Evolutionary conservation across 495 filamentous ascomycete species (phyloP).

Genomic region (Hyaloscypha finlandica): DNA sequence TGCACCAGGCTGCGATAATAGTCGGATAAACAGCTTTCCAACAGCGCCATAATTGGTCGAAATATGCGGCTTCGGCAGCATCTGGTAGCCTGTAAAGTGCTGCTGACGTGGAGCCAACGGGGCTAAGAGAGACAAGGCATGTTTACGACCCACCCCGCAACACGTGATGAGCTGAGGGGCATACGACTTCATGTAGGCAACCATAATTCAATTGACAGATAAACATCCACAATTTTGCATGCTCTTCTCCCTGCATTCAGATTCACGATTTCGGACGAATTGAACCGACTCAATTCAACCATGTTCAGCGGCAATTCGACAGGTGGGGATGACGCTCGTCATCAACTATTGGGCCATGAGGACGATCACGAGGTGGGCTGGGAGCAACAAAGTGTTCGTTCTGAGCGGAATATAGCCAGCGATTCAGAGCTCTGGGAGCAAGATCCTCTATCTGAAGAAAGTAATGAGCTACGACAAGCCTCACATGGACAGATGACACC

Average conservation of each 20-base stretch:
- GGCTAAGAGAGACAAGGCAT: not conserved
- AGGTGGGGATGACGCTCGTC: not conserved
- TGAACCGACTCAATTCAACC: not conserved
- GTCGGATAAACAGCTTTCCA: too few species aligned
- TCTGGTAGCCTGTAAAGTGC: too few species aligned
- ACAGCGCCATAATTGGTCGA: too few species aligned
- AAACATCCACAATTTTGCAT: too few species aligned
- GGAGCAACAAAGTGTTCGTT: not conserved
- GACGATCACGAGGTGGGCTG: not conserved
- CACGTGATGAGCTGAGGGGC: not conserved
- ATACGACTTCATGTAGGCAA: not conserved
- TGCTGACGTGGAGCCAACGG: too few species aligned
- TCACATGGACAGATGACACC: not conserved
- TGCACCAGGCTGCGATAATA: too few species aligned
- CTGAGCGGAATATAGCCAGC: not conserved
- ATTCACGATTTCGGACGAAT: too few species aligned
- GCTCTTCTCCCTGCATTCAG: too few species aligned
- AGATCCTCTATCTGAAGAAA: not conserved
- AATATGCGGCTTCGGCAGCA: too few species aligned
- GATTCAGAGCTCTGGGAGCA: not conserved
- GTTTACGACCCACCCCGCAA: not conserved
- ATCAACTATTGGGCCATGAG: not conserved
- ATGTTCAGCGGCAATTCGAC: not conserved
- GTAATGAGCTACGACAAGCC: not conserved
- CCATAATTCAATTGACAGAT: not conserved